Percentiles rank a stretch among this genome's conserved stretches.
Evolutionary conservation across 2,329 filamentous ascomycete species (phyloP).

Genomic region (Calonectria crousiana): DNA sequence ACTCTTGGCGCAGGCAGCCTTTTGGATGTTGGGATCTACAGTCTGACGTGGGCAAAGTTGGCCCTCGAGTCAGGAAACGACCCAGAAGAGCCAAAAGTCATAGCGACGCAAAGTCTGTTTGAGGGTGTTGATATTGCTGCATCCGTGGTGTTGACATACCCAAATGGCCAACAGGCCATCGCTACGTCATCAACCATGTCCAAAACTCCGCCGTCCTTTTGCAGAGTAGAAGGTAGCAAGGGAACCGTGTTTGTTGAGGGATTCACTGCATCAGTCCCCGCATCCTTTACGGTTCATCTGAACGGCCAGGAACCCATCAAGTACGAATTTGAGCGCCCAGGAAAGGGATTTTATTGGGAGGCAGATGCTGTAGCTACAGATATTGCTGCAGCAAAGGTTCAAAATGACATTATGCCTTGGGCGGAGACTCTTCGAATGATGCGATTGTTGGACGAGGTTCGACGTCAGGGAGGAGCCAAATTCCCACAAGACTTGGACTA

Average conservation of each 20-base stretch:
- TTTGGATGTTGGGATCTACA: constrained; percentile 57
- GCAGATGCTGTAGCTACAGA: constrained; percentile 57
- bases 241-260: constrained; percentile 54
- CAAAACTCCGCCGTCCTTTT: constrained; percentile 43
- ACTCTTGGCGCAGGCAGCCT: constrained; percentile 55
- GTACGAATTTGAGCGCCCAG: constrained; percentile 51
- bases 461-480: not conserved
- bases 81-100: constrained; percentile 48
- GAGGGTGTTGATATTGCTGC: constrained; percentile 50
- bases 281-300: constrained; percentile 50
- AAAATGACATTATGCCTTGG: constrained; percentile 59
- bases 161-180: constrained; percentile 53
- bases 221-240: constrained; percentile 53
- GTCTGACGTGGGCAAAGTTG: constrained; percentile 53
- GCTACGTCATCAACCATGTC: constrained; percentile 51
- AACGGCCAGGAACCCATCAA: constrained; percentile 45
- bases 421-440: constrained; percentile 59
- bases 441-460: constrained; percentile 58
- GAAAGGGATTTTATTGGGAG: constrained; percentile 58
- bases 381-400: constrained; percentile 50
- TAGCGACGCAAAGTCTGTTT: constrained; percentile 49
- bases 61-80: constrained; percentile 46
- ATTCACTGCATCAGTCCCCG: constrained; percentile 46
- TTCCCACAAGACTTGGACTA: constrained; percentile 7
- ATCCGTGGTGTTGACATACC: constrained; percentile 54